Base-by-base conservation (phyloP, 331 rosid genomes). In the Rhamnella rubrinervis region DNA sequence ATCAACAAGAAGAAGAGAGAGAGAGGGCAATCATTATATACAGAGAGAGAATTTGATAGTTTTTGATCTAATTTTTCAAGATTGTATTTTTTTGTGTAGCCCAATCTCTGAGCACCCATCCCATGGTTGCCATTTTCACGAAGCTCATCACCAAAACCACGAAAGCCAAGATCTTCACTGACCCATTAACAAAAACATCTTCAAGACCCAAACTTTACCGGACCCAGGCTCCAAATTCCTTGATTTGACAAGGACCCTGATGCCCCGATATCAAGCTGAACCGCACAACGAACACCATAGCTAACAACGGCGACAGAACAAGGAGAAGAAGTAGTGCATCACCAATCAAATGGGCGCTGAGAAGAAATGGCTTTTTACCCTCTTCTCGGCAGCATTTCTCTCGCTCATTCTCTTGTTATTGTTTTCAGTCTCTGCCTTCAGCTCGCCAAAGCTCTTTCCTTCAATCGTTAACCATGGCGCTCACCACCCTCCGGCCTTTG, bases 401-500 rank as follows among this genome's bases (percentile, higher is more conserved):
- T 82, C 95, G 4, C 79, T 82, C 59, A 61, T 88, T 38, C 73
- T 83, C 59, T 52, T 91, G 28, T 72, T 93, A 0, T 69, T 88
- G 80, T 85, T 90, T 59, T 81, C 96, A 19, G 66, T 85, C 80
- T 93, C 96, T 3, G 70, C 89, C 77, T 89, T 91, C 72, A 89
- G 77, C 71, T 75, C 91, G 8, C 80, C 95, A 6, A 91, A 88
- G 44, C 41, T 92, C 8, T 84, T 91, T 70, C 88, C 92, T 2
- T 81, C 97, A 12, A 18, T 81, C 28, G 84, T 93, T 66, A 88
- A 83, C 20, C 89, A 77, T 16, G 93, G 97, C 40, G 53, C 89
- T 61, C 88, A 75, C 62, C 83, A 84, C 62, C 96, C 98, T 26
- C 96, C 98, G 35, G 82, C 98, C 7, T 93, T 93, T 67, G 96